Base-by-base conservation (phyloP, 75 land plant genomes). In the Gnetum montanum region DNA sequence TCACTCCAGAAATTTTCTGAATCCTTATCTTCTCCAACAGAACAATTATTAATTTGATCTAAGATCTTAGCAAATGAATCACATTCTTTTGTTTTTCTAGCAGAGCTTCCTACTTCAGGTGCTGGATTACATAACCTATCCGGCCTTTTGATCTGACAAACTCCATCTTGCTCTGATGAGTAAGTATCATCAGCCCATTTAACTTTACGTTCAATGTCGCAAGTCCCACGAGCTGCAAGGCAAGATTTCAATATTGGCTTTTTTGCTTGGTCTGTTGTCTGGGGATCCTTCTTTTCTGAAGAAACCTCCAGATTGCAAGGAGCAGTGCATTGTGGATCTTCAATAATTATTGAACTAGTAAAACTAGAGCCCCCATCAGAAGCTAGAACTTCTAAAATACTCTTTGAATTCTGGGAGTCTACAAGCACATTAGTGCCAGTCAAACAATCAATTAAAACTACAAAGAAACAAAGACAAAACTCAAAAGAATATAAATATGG, bases 111-210 rank as follows among this genome's bases (percentile, higher is more conserved):
- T n/a, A n/a, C n/a, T n/a, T n/a, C n/a, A n/a, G n/a, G n/a, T n/a
- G n/a, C n/a, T n/a, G n/a, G n/a, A n/a, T n/a, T n/a, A n/a, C n/a
- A n/a, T n/a, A n/a, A n/a, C n/a, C n/a, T n/a, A n/a, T n/a, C n/a
- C n/a, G n/a, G n/a, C n/a, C n/a, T n/a, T n/a, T n/a, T n/a, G n/a
- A n/a, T n/a, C n/a, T n/a, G n/a, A n/a, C n/a, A n/a, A n/a, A n/a
- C n/a, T n/a, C n/a, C n/a, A n/a, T n/a, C n/a, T n/a, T n/a, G n/a
- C n/a, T n/a, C n/a, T n/a, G n/a, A n/a, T n/a, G n/a, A n/a, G n/a
- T n/a, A n/a, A n/a, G 6, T 75, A 53, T 78, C 77, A 65, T 86
- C 86, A 58, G 74, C 83, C 90, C 90, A 86, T 30, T 76, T 67
- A 25, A 86, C 90, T 60, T 59, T 69, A 44, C 63, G 75, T 23